These are phyloP conservation scores for Ambrosia artemisiifolia DNA, from an alignment of 129 eudicot species.

Conservation along the genomic window DNA sequence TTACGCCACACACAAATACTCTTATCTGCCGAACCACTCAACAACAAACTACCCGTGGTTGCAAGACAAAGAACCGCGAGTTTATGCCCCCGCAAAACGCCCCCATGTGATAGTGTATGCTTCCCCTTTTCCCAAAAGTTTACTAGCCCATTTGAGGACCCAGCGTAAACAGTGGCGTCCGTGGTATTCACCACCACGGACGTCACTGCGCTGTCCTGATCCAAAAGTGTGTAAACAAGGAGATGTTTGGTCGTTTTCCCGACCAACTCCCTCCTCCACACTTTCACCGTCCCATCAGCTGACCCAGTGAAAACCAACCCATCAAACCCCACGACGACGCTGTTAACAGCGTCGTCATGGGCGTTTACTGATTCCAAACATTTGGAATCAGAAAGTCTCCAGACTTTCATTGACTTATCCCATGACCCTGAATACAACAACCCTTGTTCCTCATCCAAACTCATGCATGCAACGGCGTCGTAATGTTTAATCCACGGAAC, in stretches of 20 bases:
- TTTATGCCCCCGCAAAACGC: conserved; percentile 72
- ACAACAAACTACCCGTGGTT: conserved; percentile 49
- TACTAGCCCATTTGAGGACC: conserved; percentile 64
- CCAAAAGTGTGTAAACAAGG: conserved; percentile 44
- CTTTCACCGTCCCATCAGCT: conserved; percentile 88
- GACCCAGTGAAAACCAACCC: conserved; percentile 83
- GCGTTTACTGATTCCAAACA: conserved; percentile 75
- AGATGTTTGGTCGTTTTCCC: conserved; percentile 44
- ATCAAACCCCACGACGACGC: conserved; percentile 45
- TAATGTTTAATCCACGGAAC: conserved; percentile 77
- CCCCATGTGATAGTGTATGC: conserved; percentile 49
- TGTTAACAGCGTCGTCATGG: conserved; percentile 79
- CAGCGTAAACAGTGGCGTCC: conserved; percentile 42
- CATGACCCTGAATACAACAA: conserved; percentile 85
- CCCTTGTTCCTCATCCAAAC: conserved; percentile 52
- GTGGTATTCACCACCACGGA: conserved; percentile 40
- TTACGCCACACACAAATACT: conserved; percentile 80
- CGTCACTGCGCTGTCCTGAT: conserved; percentile 68
- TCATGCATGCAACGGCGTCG: conserved; percentile 76
- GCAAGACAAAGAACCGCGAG: conserved; percentile 76
- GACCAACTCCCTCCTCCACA: conserved; percentile 75
- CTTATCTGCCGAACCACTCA: conserved; percentile 83
- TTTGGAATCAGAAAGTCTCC: conserved; percentile 75
- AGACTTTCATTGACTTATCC: conserved; percentile 79
- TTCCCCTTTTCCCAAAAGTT: conserved; percentile 62